A percentile compares a stretch with the other conserved stretches of the same genome.
Evolutionary conservation across 305 asterid species (phyloP).

Genomic region (Fraxinus baroniana): DNA sequence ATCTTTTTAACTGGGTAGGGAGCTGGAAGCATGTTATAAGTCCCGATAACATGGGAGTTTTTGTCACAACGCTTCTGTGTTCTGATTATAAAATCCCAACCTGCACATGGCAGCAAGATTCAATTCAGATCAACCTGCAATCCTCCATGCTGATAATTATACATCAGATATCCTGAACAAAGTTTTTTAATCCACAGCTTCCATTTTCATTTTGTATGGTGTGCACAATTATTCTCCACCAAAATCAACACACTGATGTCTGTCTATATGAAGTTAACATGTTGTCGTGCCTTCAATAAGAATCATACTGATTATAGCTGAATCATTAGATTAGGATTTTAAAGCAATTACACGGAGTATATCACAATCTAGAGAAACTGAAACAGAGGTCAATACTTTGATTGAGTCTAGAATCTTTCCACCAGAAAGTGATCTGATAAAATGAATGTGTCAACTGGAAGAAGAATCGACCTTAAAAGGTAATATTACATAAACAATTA

Average conservation of each 20-base stretch:
- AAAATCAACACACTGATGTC: neutral
- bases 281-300: neutral
- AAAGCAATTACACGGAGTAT: neutral
- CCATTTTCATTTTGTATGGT: slow-evolving; percentile 29
- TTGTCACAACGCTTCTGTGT: slow-evolving; percentile 27
- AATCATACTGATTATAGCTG: neutral
- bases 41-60: slow-evolving; percentile 42
- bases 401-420: neutral
- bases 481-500: neutral
- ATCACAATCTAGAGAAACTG: neutral
- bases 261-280: neutral
- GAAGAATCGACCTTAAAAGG: neutral
- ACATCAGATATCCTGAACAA: neutral
- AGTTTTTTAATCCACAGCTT: neutral
- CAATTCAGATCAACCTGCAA: slow-evolving; percentile 37
- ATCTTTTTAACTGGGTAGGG: neutral
- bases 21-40: slow-evolving; percentile 37
- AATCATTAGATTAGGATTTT: neutral
- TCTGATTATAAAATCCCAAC: slow-evolving; percentile 29
- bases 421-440: neutral
- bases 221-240: slow-evolving; percentile 12
- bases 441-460: neutral
- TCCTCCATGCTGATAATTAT: neutral
- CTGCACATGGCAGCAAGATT: slow-evolving; percentile 64
- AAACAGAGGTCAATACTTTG: neutral